Percentiles rank a stretch among this genome's conserved stretches.
These are phyloP conservation scores for Neltuma alba DNA, from an alignment of 306 rosid genomes.

Conservation along the genomic window DNA sequence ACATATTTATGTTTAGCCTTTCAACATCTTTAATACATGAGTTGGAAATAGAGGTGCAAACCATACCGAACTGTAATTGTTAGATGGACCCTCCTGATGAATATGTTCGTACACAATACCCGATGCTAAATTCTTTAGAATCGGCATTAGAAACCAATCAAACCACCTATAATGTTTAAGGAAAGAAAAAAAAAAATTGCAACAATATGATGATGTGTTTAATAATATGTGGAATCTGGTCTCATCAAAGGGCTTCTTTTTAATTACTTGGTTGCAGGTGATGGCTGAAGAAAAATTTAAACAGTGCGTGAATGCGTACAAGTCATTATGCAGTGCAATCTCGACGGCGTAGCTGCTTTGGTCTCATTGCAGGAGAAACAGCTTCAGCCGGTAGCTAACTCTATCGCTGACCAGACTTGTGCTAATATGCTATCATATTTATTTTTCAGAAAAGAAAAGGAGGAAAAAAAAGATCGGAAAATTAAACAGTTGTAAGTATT, in stretches of 20 bases:
- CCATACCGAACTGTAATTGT: constrained; percentile 12
- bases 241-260: background rate
- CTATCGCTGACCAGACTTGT: constrained; percentile 26
- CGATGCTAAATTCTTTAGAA: background rate
- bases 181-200: background rate
- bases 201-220: background rate
- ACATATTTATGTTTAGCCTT: background rate
- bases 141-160: background rate
- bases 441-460: background rate
- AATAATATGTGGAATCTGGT: constrained; percentile 4
- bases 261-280: constrained; percentile 49
- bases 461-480: background rate
- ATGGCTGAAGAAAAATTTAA: constrained; percentile 86
- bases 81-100: constrained; percentile 8
- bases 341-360: constrained; percentile 48
- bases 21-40: constrained; percentile 18
- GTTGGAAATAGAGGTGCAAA: background rate
- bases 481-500: background rate
- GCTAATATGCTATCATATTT: constrained; percentile 4
- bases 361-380: background rate
- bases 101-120: background rate
- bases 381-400: background rate
- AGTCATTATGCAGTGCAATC: constrained; percentile 69
- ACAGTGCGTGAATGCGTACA: constrained; percentile 73
- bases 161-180: constrained; percentile 7